phyloP scores from a whole-genome alignment of 148 eudicot genomes.

The Arctostaphylos glauca region DNA sequence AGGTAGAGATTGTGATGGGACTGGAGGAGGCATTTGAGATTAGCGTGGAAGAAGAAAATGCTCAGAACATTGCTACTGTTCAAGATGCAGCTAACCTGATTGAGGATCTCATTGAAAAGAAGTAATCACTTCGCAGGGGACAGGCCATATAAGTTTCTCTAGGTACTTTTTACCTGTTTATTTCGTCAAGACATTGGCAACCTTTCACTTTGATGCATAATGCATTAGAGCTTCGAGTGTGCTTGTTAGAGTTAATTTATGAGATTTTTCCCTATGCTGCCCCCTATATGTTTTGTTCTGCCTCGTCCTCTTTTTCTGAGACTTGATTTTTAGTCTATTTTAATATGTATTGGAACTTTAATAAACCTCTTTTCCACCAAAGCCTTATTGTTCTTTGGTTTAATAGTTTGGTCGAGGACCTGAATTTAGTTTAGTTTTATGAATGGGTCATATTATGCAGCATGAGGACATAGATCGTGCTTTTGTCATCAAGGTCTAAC shows the following conservation, averaged over 20 bases:
- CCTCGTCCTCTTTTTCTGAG: background rate
- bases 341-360: background rate
- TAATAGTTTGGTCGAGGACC: background rate
- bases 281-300: background rate
- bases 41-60: constrained; percentile 44
- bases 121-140: background rate
- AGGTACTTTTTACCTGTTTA: background rate
- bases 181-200: constrained; percentile 11
- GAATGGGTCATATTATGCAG: background rate
- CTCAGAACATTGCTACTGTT: constrained; percentile 38
- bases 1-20: constrained; percentile 54
- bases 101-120: constrained; percentile 29
- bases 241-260: constrained; percentile 9
- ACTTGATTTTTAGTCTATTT: background rate
- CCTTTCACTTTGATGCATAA: background rate
- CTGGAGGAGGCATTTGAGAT: constrained; percentile 43
- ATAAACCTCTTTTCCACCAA: background rate
- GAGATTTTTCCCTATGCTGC: background rate
- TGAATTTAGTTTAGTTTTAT: background rate
- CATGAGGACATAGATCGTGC: too few relatives aligned
- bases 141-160: background rate
- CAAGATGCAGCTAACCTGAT: constrained; percentile 50
- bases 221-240: background rate
- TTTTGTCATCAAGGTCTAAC: too few relatives aligned
- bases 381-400: background rate